phyloP scores from a whole-genome alignment of 129 eudicot species.

The sunflower (Helianthus annuus) region DNA sequence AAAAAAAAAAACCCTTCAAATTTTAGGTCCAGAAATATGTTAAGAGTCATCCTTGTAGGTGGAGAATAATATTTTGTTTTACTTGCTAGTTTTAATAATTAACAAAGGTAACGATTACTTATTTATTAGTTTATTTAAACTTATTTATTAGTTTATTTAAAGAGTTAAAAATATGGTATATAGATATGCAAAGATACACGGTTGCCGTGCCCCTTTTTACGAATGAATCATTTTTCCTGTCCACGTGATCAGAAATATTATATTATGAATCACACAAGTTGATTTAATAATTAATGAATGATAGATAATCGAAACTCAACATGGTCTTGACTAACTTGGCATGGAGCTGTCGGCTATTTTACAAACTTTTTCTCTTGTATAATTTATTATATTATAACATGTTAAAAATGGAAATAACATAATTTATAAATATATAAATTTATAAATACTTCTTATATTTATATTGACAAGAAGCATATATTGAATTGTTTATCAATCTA shows the following conservation, averaged over 20 bases:
- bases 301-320: constrained; percentile 31
- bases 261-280: constrained; percentile 2
- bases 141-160: background rate
- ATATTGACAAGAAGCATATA: background rate
- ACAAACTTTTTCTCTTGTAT: background rate
- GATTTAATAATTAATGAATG: constrained; percentile 6
- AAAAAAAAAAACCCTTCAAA: too few relatives aligned
- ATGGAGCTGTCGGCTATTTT: constrained; percentile 43
- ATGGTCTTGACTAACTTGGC: constrained; percentile 44
- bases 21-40: too few relatives aligned
- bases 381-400: background rate
- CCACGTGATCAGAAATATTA: constrained; percentile 16
- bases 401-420: background rate
- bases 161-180: background rate
- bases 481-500: background rate
- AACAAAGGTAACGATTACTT: background rate
- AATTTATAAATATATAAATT: background rate
- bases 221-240: background rate
- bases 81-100: background rate
- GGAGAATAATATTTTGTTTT: background rate
- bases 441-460: background rate
- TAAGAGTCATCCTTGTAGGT: too few relatives aligned
- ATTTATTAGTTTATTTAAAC: background rate
- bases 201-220: background rate
- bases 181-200: background rate